Conservation (phyloP, 345 rosid genomes). For the Heritiera fomes region DNA sequence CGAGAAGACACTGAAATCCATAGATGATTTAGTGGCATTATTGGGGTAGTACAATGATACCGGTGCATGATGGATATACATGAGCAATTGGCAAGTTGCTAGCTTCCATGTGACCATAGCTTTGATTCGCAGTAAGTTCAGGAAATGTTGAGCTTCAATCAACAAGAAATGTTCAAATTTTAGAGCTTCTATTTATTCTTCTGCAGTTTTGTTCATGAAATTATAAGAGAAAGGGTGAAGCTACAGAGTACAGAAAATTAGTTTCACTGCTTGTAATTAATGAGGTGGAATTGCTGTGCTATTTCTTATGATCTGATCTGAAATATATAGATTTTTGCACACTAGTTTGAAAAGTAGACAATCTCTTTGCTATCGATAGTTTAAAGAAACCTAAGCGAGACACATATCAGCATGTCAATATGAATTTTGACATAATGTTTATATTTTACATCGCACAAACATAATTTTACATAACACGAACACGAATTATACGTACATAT, state of each 20-base stretch:
- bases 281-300: not conserved
- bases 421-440: too few species aligned
- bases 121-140: not conserved
- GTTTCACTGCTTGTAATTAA: not conserved
- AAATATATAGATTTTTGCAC: not conserved
- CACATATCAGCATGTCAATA: too few species aligned
- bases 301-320: not conserved
- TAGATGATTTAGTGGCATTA: constrained; percentile 65
- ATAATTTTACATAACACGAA: too few species aligned
- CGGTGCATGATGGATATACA: not conserved
- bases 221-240: not conserved
- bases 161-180: not conserved
- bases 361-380: not conserved
- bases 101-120: constrained; percentile 6
- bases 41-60: constrained; percentile 28
- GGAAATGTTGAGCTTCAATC: not conserved
- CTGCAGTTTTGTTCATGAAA: not conserved
- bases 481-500: too few species aligned
- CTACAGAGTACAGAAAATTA: not conserved
- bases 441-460: too few species aligned
- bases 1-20: constrained; percentile 79
- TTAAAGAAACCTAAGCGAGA: too few species aligned
- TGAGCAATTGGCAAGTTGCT: not conserved
- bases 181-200: not conserved
- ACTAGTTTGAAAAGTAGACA: not conserved